Evolutionary conservation across 106 monocot genomes (phyloP).

Genomic region (Triglochin maritima): DNA sequence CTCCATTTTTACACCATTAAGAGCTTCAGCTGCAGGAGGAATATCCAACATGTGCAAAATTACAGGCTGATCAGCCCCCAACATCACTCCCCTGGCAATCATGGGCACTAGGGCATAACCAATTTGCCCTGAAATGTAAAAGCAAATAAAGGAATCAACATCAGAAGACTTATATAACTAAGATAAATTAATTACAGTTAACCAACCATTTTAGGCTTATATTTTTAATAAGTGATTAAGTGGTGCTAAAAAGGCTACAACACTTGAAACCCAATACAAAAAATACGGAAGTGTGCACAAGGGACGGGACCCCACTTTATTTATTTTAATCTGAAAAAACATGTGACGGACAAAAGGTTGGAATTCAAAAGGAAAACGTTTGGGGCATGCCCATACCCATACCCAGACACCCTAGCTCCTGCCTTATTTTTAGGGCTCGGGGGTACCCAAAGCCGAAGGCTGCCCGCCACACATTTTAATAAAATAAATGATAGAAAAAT

Average conservation of each 20-base stretch:
- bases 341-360: no score
- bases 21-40: constrained; percentile 65
- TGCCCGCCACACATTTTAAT: no score
- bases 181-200: neutral
- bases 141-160: neutral
- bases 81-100: constrained; percentile 80
- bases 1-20: constrained; percentile 93
- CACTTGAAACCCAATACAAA: neutral
- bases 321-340: no score
- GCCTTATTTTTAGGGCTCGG: no score
- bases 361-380: no score
- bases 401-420: no score
- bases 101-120: constrained; percentile 93
- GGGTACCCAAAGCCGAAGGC: no score
- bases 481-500: no score
- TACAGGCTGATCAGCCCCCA: constrained; percentile 77
- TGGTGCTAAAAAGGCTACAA: neutral
- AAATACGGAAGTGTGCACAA: neutral
- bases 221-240: no score
- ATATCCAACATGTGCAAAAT: constrained; percentile 92
- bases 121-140: constrained; percentile 55
- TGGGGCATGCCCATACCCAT: no score
- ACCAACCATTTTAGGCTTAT: no score
- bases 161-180: neutral
- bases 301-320: neutral